Evolutionary conservation across 83 land plant species (phyloP).

Genomic region (Thuja plicata): DNA sequence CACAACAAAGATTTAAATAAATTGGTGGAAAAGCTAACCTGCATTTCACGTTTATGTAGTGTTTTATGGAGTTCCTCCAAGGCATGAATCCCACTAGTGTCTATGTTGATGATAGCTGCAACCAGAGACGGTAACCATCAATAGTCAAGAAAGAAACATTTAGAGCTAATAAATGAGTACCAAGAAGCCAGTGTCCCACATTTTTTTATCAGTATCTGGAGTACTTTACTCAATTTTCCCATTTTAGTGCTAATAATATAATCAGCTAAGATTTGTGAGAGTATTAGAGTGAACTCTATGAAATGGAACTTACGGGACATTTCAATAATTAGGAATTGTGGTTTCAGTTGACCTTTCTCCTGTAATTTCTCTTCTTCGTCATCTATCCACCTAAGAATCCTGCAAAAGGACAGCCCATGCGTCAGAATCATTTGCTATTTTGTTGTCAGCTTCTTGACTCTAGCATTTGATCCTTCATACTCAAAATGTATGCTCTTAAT

Average conservation of each 20-base stretch:
- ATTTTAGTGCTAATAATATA: background rate
- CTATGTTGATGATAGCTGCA: slow-evolving; percentile 89
- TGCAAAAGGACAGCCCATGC: slow-evolving; percentile 14
- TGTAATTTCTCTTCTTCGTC: slow-evolving; percentile 53
- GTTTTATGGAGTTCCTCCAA: slow-evolving; percentile 66
- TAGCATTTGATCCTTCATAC: background rate
- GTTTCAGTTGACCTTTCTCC: slow-evolving; percentile 17
- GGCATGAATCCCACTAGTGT: slow-evolving; percentile 80
- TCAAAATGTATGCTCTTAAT: background rate
- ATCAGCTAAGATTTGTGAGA: background rate
- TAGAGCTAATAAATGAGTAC: background rate
- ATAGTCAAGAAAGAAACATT: slow-evolving; percentile 5
- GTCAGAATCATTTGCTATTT: background rate
- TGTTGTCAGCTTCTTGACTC: background rate
- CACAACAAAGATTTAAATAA: background rate
- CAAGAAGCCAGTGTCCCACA: background rate
- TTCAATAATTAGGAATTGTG: slow-evolving; percentile 65
- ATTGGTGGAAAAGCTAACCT: slow-evolving; percentile 33
- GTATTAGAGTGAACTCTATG: background rate
- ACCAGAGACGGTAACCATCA: background rate
- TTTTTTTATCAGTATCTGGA: background rate
- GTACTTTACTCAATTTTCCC: background rate
- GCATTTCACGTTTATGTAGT: slow-evolving; percentile 58
- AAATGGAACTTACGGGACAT: slow-evolving; percentile 64
- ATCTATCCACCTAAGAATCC: slow-evolving; percentile 65